A percentile compares a stretch with the other conserved stretches of the same genome.
Evolutionary conservation across 2,329 filamentous ascomycete genomes (phyloP).

Genomic region (Alternaria panax): DNA sequence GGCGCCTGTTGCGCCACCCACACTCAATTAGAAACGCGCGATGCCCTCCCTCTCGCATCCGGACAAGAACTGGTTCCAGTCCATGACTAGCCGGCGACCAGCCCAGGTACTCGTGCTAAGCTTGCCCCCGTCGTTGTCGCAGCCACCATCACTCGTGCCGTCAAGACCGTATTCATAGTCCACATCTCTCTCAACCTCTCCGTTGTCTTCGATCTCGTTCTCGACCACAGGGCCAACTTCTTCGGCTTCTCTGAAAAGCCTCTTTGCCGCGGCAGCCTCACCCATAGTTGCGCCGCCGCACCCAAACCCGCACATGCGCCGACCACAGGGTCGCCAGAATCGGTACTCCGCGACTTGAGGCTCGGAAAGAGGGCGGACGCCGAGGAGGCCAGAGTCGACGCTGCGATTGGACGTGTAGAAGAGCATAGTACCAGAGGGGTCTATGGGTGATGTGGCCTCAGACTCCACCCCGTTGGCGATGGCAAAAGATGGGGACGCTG

Average conservation of each 20-base stretch:
- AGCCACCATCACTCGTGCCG: not conserved
- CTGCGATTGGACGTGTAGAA: constrained; percentile 41
- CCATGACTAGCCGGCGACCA: constrained; percentile 18
- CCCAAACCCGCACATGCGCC: constrained; percentile 40
- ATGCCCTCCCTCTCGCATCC: constrained; percentile 32
- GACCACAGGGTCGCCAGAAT: constrained; percentile 48
- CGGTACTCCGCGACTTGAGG: constrained; percentile 46
- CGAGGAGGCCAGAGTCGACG: constrained; percentile 39
- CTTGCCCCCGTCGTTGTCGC: not conserved
- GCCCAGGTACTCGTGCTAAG: constrained; percentile 18
- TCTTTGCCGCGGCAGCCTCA: constrained; percentile 40
- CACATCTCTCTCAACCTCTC: not conserved
- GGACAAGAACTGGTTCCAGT: constrained; percentile 23
- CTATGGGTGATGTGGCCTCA: constrained; percentile 32
- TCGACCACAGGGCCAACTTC: constrained; percentile 17
- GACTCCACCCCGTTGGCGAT: constrained; percentile 44
- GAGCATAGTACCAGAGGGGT: constrained; percentile 39
- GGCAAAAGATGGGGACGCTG: constrained; percentile 19
- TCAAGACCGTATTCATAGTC: constrained; percentile 5
- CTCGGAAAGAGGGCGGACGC: constrained; percentile 39
- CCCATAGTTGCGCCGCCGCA: constrained; percentile 39
- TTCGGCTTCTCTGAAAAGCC: constrained; percentile 38
- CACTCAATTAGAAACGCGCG: constrained; percentile 18
- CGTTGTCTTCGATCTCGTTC: not conserved
- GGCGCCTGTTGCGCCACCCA: not conserved